Evolutionary conservation across 208 protist genomes (phyloP).

Genomic region (Trypanosomatidae sp.): DNA sequence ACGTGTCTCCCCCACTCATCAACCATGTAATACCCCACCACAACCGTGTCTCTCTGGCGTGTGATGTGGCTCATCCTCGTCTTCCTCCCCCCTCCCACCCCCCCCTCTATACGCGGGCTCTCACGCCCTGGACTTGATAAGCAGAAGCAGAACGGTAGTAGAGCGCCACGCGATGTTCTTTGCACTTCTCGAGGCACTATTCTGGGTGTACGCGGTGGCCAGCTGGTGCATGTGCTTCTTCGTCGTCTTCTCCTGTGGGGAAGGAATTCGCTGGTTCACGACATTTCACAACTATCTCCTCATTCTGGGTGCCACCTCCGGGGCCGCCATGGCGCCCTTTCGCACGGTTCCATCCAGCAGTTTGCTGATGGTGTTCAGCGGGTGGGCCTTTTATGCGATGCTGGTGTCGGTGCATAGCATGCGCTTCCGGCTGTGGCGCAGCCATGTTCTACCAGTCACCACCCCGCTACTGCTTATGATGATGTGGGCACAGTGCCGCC

Average conservation of each 20-base stretch:
- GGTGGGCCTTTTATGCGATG: constrained; percentile 81
- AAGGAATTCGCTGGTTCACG: constrained; percentile 79
- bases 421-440: constrained; percentile 66
- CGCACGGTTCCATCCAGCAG: constrained; percentile 47
- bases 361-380: constrained; percentile 61
- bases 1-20: not conserved
- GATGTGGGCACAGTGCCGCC: constrained; percentile 24
- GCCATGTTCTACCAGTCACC: constrained; percentile 76
- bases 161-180: constrained; percentile 22
- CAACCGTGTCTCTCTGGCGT: not conserved
- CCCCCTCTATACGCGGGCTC: not conserved
- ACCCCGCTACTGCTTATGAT: constrained; percentile 40
- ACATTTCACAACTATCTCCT: constrained; percentile 78
- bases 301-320: constrained; percentile 62
- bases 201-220: constrained; percentile 74
- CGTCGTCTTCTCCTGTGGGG: constrained; percentile 82
- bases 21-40: not conserved
- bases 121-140: not conserved
- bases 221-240: constrained; percentile 92
- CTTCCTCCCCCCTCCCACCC: not conserved
- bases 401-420: constrained; percentile 74
- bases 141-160: not conserved
- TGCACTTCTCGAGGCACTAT: constrained; percentile 30
- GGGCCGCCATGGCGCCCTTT: constrained; percentile 48
- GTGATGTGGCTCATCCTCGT: not conserved